Percentiles rank a stretch among this genome's conserved stretches.
These are phyloP conservation scores for Fraxinus sp. DNA, from an alignment of 305 asterid genomes.

Conservation along the genomic window DNA sequence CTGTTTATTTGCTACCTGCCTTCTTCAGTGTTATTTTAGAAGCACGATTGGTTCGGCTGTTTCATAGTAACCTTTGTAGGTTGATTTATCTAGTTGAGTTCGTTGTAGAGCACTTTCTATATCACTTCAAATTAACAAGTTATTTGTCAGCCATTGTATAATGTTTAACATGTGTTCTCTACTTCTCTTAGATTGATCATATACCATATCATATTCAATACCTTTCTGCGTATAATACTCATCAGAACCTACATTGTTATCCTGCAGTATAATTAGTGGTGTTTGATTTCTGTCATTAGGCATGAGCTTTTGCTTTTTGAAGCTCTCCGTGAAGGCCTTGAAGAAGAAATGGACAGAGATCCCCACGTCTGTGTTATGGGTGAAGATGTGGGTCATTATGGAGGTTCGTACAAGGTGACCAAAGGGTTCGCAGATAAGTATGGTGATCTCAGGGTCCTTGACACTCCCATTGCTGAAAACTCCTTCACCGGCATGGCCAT, in stretches of 20 bases:
- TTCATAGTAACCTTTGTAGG: neutral
- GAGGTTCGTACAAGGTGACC: constrained; percentile 76
- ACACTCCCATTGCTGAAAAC: constrained; percentile 81
- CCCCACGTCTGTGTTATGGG: constrained; percentile 64
- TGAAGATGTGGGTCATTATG: constrained; percentile 77
- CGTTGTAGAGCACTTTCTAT: neutral
- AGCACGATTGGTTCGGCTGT: neutral
- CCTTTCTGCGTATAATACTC: neutral
- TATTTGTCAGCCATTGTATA: neutral
- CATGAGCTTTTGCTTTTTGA: constrained; percentile 75
- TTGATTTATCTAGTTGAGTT: neutral
- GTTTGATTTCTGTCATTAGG: constrained; percentile 31
- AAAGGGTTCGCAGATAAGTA: constrained; percentile 60
- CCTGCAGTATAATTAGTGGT: neutral
- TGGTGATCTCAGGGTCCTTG: constrained; percentile 76
- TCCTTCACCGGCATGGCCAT: constrained; percentile 77
- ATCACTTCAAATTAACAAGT: neutral
- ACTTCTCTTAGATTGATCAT: neutral
- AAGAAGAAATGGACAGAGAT: constrained; percentile 76
- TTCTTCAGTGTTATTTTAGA: neutral
- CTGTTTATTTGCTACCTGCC: neutral
- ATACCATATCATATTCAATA: neutral
- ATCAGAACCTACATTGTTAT: neutral
- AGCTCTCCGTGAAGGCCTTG: constrained; percentile 74
- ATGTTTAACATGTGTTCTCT: neutral